Conservation (phyloP, 495 filamentous ascomycete species). For the Cetradonia linearis region DNA sequence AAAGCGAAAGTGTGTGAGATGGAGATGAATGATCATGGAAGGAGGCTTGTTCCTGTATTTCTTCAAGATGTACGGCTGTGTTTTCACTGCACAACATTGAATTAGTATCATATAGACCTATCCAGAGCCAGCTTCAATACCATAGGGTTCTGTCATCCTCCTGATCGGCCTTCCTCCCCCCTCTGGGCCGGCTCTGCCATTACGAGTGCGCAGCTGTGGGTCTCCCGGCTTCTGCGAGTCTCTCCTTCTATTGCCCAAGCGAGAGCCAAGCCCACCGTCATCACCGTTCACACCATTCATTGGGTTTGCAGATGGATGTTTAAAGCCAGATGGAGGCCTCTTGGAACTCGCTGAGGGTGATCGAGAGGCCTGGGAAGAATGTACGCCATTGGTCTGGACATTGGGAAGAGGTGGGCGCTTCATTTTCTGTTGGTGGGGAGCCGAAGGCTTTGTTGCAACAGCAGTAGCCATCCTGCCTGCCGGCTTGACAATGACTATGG, state of each 20-base stretch:
- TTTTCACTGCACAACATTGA: slow-evolving; percentile 44
- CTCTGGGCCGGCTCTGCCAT: slow-evolving; percentile 30
- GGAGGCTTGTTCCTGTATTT: slow-evolving; percentile 69
- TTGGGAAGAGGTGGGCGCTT: slow-evolving; percentile 64
- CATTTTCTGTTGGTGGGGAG: slow-evolving; percentile 46
- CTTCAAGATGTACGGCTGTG: slow-evolving; percentile 64
- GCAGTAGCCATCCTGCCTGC: slow-evolving; percentile 39
- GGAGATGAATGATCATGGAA: slow-evolving; percentile 76
- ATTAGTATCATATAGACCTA: neutral
- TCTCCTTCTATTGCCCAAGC: slow-evolving; percentile 45
- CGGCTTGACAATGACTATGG: neutral
- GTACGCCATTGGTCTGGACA: slow-evolving; percentile 57
- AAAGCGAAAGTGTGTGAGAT: slow-evolving; percentile 79
- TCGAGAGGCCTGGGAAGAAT: slow-evolving; percentile 51
- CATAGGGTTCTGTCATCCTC: slow-evolving; percentile 41
- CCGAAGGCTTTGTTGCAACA: slow-evolving; percentile 43
- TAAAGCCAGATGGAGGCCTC: slow-evolving; percentile 42
- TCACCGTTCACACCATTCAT: slow-evolving; percentile 37
- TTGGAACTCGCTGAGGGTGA: slow-evolving; percentile 58
- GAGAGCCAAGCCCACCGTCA: slow-evolving; percentile 35
- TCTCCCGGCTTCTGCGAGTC: slow-evolving; percentile 41
- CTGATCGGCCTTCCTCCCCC: slow-evolving; percentile 33
- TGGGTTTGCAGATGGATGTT: slow-evolving; percentile 27
- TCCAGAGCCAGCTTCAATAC: slow-evolving; percentile 25
- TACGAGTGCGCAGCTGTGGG: slow-evolving; percentile 26